Percentiles rank a stretch among this genome's conserved stretches.
phyloP scores from a whole-genome alignment of 2,329 filamentous ascomycete species.

The Phaeophleospora eucalypticola region DNA sequence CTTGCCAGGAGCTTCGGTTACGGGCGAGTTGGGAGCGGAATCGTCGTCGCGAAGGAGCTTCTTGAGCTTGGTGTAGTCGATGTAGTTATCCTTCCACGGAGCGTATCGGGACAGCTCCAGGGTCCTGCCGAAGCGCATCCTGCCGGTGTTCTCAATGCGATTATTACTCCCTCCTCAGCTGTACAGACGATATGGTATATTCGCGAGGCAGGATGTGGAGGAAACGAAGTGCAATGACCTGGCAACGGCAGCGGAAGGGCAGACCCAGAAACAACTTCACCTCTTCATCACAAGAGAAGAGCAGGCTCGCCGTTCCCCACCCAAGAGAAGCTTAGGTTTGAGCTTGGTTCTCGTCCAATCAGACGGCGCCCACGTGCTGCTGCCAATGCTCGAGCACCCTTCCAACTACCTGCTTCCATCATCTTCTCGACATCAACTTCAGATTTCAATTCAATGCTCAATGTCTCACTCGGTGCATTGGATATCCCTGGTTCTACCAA shows the following conservation, averaged over 20 bases:
- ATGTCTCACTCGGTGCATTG: too few relatives aligned
- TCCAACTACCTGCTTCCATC: too few relatives aligned
- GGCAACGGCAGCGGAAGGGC: not conserved
- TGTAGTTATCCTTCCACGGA: slow-evolving; percentile 90
- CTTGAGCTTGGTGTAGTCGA: slow-evolving; percentile 94
- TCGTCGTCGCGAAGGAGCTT: slow-evolving; percentile 70
- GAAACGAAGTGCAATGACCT: not conserved
- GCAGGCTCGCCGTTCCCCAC: too few relatives aligned
- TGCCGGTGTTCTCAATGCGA: not conserved
- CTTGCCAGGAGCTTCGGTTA: slow-evolving; percentile 42
- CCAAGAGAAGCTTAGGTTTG: too few relatives aligned
- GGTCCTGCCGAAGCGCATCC: slow-evolving; percentile 71
- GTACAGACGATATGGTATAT: not conserved
- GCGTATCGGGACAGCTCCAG: slow-evolving; percentile 73
- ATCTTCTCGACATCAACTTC: too few relatives aligned
- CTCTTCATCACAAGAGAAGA: too few relatives aligned
- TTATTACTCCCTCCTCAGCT: not conserved
- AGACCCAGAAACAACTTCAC: not conserved
- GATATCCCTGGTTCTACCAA: too few relatives aligned
- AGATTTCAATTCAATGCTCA: too few relatives aligned
- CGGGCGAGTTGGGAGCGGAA: slow-evolving; percentile 40
- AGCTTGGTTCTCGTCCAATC: too few relatives aligned
- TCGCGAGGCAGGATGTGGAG: too few relatives aligned
- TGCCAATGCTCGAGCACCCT: too few relatives aligned
- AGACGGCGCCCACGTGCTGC: too few relatives aligned